Conservation (phyloP, 345 rosid species). For the Pistacia atlantica region DNA sequence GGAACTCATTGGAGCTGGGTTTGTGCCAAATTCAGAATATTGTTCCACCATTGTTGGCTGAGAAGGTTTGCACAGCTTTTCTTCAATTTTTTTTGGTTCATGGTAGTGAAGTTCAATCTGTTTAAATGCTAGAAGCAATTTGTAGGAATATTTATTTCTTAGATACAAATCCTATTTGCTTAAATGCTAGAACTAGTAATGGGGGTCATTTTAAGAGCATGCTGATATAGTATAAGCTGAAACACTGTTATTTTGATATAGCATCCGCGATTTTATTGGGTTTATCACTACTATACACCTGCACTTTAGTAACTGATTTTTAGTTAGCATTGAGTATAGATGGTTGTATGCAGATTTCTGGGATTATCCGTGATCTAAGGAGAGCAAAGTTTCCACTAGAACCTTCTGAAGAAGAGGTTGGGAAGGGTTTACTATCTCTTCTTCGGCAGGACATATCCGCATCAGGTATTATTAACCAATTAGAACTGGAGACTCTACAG, state of each 20-base stretch:
- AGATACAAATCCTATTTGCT: too few species aligned
- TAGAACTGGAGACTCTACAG: slow-evolving; percentile 36
- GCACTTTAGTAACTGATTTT: background rate
- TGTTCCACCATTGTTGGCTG: slow-evolving; percentile 38
- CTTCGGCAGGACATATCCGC: slow-evolving; percentile 23
- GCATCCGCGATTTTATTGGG: background rate
- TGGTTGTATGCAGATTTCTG: slow-evolving; percentile 37
- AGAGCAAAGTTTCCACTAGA: slow-evolving; percentile 30
- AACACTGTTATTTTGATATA: too few species aligned
- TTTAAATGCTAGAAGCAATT: too few species aligned
- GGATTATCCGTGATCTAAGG: slow-evolving; percentile 36
- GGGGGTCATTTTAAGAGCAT: too few species aligned
- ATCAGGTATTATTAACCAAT: slow-evolving; percentile 20
- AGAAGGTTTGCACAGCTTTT: slow-evolving; percentile 26
- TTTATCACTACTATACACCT: background rate
- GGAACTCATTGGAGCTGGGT: slow-evolving; percentile 22
- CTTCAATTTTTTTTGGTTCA: too few species aligned
- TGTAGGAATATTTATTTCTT: too few species aligned
- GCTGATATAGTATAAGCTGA: too few species aligned
- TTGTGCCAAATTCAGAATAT: slow-evolving; percentile 35
- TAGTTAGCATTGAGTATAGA: background rate
- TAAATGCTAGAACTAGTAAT: too few species aligned
- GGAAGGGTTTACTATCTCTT: slow-evolving; percentile 26
- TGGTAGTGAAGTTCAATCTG: too few species aligned
- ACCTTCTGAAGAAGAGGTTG: slow-evolving; percentile 44